Evolutionary conservation across 192 early-diverging fungal species (phyloP).

Genomic region (Ramicandelaber brevisporus): DNA sequence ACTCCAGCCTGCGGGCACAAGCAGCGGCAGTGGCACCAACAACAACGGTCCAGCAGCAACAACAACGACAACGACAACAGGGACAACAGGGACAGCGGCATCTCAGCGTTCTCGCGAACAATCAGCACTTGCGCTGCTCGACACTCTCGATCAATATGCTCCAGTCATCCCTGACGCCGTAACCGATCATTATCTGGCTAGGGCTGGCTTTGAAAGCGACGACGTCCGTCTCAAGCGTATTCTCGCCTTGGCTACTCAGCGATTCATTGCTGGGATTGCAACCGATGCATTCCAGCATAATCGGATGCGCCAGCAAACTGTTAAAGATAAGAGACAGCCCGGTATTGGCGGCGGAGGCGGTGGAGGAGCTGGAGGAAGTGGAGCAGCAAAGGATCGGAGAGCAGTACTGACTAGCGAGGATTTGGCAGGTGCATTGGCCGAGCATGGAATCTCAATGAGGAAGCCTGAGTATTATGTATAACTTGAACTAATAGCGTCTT

Average conservation of each 20-base stretch:
- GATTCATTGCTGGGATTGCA: constrained; percentile 48
- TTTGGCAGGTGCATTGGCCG: constrained; percentile 58
- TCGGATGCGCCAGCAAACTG: constrained; percentile 29
- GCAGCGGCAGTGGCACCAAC: no score
- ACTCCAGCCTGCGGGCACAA: no score
- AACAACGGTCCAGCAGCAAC: no score
- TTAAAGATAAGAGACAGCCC: constrained; percentile 21
- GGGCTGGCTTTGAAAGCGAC: constrained; percentile 37
- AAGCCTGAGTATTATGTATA: constrained; percentile 83
- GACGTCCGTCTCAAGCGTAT: constrained; percentile 39
- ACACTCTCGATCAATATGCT: constrained; percentile 1
- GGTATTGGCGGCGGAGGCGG: no score
- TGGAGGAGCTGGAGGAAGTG: no score
- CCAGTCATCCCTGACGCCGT: constrained; percentile 75
- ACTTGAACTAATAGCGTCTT: no score
- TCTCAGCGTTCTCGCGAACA: no score
- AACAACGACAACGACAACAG: no score
- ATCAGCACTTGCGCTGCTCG: no score
- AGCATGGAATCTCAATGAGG: constrained; percentile 85
- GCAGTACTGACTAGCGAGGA: constrained; percentile 86
- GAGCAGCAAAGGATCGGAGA: constrained; percentile 49
- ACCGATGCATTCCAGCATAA: constrained; percentile 47
- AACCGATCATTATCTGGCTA: constrained; percentile 68
- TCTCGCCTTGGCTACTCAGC: constrained; percentile 48
- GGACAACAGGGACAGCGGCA: no score